These are phyloP conservation scores for grape (Vitis vinifera) DNA, from an alignment of 164 flowering plant genomes.

Conservation along the genomic window ASM3070453v1 NC_081820.1:17625501-17626000, in stretches of 20 bases:
- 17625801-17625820: conserved; percentile 64
- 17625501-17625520: no score
- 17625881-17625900: conserved; percentile 65
- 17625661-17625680: conserved; percentile 62
- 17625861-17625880: conserved; percentile 67
- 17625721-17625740: conserved; percentile 52
- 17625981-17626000: conserved; percentile 76
- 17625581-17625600: conserved; percentile 77
- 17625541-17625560: no score
- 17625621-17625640: conserved; percentile 62
- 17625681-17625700: conserved; percentile 66
- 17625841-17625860: conserved; percentile 61
- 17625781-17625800: conserved; percentile 66
- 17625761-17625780: conserved; percentile 76
- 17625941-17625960: conserved; percentile 44
- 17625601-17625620: conserved; percentile 71
- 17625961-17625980: conserved; percentile 61
- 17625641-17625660: conserved; percentile 49
- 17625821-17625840: conserved; percentile 61
- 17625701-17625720: conserved; percentile 57
- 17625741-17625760: conserved; percentile 64
- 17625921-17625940: conserved; percentile 63
- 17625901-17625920: conserved; percentile 43
- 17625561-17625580: conserved; percentile 31
- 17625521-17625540: no score